Percentiles rank a stretch among this genome's conserved stretches.
phyloP scores from a whole-genome alignment of 2,329 filamentous ascomycete species.

The Paraphaeosphaeria sporulosa region DNA sequence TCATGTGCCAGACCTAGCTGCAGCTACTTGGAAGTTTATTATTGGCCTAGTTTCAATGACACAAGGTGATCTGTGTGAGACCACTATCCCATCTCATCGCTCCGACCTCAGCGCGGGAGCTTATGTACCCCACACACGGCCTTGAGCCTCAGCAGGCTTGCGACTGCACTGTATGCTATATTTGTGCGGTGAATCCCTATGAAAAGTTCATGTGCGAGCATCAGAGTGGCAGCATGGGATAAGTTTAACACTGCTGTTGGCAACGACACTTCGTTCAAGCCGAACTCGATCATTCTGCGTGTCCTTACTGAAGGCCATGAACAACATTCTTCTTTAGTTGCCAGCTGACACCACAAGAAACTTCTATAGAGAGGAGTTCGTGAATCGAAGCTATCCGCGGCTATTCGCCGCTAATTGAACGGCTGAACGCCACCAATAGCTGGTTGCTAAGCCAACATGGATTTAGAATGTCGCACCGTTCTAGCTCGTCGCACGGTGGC shows the following conservation, averaged over 20 bases:
- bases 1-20: no score
- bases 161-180: background rate
- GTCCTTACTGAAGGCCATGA: background rate
- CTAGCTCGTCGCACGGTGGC: background rate
- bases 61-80: background rate
- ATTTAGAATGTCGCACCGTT: background rate
- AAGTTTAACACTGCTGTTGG: no score
- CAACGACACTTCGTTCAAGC: no score
- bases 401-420: background rate
- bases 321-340: background rate
- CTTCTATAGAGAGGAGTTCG: background rate
- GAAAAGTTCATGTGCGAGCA: background rate
- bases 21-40: background rate
- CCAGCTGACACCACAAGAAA: background rate
- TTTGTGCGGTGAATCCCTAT: background rate
- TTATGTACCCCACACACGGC: background rate
- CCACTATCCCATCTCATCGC: background rate
- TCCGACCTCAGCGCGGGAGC: background rate
- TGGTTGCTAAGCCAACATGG: constrained; percentile 2
- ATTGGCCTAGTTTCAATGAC: background rate
- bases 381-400: background rate
- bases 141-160: background rate
- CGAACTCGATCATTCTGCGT: no score
- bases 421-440: constrained; percentile 7
- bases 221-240: background rate